These are phyloP conservation scores for Saccharomycopsis oosterbeekiorum DNA, from an alignment of 805 yeast species.

Conservation along the genomic window DNA sequence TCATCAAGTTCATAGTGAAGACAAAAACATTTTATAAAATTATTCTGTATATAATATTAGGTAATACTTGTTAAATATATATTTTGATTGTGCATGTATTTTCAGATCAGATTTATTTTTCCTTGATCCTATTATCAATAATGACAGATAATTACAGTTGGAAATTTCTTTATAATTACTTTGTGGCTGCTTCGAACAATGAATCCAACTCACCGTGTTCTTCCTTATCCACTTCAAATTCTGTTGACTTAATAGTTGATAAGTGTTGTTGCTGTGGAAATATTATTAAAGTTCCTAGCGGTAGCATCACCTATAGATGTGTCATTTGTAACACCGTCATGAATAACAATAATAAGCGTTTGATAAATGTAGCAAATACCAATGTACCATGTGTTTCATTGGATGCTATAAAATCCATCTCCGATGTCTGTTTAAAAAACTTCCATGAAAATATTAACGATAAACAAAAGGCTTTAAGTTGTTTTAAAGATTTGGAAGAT, in stretches of 20 bases:
- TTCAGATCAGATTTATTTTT: not conserved
- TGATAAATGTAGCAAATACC: not conserved
- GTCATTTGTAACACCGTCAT: constrained; percentile 36
- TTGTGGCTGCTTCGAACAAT: not conserved
- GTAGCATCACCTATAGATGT: constrained; percentile 41
- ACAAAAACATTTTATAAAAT: no score
- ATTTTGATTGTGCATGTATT: no score
- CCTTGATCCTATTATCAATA: not conserved
- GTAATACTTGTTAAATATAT: no score
- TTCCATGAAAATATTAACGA: constrained; percentile 12
- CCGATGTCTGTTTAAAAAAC: constrained; percentile 27
- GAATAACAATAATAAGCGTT: constrained; percentile 20
- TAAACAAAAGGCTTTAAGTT: constrained; percentile 17
- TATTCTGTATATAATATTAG: no score
- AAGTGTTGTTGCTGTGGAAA: constrained; percentile 41
- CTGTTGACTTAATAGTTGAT: constrained; percentile 11
- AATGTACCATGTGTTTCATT: constrained; percentile 24
- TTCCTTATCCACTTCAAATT: constrained; percentile 11
- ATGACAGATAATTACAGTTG: not conserved
- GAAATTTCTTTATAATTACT: not conserved
- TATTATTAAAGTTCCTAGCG: constrained; percentile 29
- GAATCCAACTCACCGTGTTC: constrained; percentile 12
- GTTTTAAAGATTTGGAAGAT: constrained; percentile 41
- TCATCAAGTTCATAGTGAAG: no score
- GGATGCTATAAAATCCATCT: constrained; percentile 26